A percentile compares a stretch with the other conserved stretches of the same genome.
phyloP scores from a whole-genome alignment of 108 stramenopile genomes.

The Cyclostephanos invisitatus region DNA sequence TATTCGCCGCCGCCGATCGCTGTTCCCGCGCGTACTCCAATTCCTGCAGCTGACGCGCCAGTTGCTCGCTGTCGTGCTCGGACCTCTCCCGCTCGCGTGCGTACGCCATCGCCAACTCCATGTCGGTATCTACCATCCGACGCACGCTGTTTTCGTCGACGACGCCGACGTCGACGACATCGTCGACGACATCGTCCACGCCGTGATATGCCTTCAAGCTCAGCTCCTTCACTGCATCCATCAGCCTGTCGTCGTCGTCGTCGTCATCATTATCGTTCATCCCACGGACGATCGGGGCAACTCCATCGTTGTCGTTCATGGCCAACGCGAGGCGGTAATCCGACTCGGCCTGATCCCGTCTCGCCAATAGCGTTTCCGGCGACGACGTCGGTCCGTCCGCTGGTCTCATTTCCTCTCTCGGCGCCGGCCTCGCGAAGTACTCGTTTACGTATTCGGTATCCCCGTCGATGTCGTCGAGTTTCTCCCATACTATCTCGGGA shows the following conservation, averaged over 20 bases:
- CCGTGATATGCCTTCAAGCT: slow-evolving; percentile 56
- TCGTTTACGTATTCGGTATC: slow-evolving; percentile 78
- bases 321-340: slow-evolving; percentile 79
- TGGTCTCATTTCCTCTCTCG: slow-evolving; percentile 24
- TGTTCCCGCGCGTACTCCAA: slow-evolving; percentile 2
- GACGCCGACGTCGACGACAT: neutral
- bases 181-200: neutral
- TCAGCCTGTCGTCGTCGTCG: slow-evolving; percentile 56
- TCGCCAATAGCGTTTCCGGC: slow-evolving; percentile 59
- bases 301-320: slow-evolving; percentile 37
- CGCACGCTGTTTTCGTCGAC: neutral
- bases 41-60: slow-evolving; percentile 23
- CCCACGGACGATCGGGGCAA: neutral
- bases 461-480: slow-evolving; percentile 85
- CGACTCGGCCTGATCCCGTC: slow-evolving; percentile 55
- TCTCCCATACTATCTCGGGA: slow-evolving; percentile 89
- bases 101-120: slow-evolving; percentile 13
- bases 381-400: slow-evolving; percentile 42
- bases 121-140: slow-evolving; percentile 12
- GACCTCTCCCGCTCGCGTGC: slow-evolving; percentile 12
- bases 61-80: slow-evolving; percentile 36
- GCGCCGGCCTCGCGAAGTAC: slow-evolving; percentile 47
- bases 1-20: neutral
- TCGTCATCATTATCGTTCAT: slow-evolving; percentile 54
- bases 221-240: slow-evolving; percentile 67